Percentiles rank a stretch among this genome's conserved stretches.
Evolutionary conservation across 78 protist species (phyloP).

Genomic region (Dictyostelium firmibasis): DNA sequence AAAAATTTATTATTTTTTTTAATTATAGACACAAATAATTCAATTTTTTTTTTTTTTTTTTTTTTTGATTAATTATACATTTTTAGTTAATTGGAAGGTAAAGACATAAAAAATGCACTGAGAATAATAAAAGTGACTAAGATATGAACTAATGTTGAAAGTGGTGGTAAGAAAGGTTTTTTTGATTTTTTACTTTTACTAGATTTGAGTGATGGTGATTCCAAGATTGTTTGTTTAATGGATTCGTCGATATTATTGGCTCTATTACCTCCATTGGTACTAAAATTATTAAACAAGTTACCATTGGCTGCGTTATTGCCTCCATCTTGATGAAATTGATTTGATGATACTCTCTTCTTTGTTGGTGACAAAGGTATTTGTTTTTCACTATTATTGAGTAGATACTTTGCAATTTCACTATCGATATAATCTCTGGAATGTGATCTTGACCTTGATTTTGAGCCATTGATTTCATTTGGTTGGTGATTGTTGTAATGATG

Average conservation of each 20-base stretch:
- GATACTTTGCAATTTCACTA: background rate
- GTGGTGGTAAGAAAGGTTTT: constrained; percentile 33
- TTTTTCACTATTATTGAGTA: background rate
- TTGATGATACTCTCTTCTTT: background rate
- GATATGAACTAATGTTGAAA: constrained; percentile 39
- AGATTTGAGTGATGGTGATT: background rate
- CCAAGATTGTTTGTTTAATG: background rate
- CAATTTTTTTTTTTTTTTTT: background rate
- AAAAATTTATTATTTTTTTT: no score
- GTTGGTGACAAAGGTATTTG: background rate
- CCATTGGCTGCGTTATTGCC: background rate
- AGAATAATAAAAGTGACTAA: constrained; percentile 58
- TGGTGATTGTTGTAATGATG: background rate
- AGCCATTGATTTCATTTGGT: background rate
- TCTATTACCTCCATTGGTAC: background rate
- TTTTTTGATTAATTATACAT: background rate
- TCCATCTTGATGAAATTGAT: background rate
- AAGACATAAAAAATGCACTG: constrained; percentile 33
- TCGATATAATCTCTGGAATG: background rate
- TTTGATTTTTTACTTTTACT: background rate
- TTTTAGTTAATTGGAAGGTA: background rate
- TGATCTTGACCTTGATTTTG: background rate
- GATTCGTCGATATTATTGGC: background rate
- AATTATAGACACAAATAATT: no score
- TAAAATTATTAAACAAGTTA: background rate